Conservation (phyloP, 2,329 filamentous ascomycete species). For the Pezicula carpinea region DNA sequence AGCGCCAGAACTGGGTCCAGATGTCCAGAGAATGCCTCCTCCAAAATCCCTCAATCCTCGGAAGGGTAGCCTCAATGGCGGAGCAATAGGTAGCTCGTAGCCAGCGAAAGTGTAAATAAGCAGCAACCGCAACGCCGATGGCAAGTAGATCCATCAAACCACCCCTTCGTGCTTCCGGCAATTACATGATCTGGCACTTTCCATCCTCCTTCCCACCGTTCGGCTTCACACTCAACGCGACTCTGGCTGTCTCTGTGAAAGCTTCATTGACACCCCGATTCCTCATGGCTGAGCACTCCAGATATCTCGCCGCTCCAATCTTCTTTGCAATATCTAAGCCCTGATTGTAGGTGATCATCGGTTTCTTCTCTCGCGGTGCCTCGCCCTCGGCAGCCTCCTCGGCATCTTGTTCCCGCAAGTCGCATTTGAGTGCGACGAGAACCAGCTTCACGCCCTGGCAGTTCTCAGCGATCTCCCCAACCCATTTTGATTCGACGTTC, state of each 20-base stretch:
- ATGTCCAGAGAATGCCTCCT: no score
- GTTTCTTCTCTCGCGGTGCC: slow-evolving; percentile 54
- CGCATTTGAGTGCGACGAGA: slow-evolving; percentile 93
- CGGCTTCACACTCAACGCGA: slow-evolving; percentile 72
- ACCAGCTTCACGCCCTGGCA: slow-evolving; percentile 94
- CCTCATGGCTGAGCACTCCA: slow-evolving; percentile 98
- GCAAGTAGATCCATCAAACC: no score
- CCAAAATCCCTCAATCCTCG: no score
- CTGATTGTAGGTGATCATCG: slow-evolving; percentile 84
- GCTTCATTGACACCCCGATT: slow-evolving; percentile 98
- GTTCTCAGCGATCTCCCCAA: slow-evolving; percentile 96
- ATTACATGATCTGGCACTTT: slow-evolving; percentile 58
- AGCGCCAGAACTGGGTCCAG: no score
- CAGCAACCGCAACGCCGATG: no score
- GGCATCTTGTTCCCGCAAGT: slow-evolving; percentile 70
- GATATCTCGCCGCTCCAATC: slow-evolving; percentile 88
- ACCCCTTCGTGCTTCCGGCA: background rate
- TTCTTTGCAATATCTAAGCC: slow-evolving; percentile 86
- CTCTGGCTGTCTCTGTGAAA: slow-evolving; percentile 94
- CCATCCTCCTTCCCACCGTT: slow-evolving; percentile 51
- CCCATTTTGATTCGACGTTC: slow-evolving; percentile 98
- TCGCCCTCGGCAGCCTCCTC: slow-evolving; percentile 51
- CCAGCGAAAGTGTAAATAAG: no score
- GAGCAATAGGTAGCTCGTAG: no score
- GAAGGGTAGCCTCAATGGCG: no score